A percentile compares a stretch with the other conserved stretches of the same genome.
These are phyloP conservation scores for Lepiota brunneoincarnata DNA, from an alignment of 768 basidiomycete species.

Conservation along the genomic window DNA sequence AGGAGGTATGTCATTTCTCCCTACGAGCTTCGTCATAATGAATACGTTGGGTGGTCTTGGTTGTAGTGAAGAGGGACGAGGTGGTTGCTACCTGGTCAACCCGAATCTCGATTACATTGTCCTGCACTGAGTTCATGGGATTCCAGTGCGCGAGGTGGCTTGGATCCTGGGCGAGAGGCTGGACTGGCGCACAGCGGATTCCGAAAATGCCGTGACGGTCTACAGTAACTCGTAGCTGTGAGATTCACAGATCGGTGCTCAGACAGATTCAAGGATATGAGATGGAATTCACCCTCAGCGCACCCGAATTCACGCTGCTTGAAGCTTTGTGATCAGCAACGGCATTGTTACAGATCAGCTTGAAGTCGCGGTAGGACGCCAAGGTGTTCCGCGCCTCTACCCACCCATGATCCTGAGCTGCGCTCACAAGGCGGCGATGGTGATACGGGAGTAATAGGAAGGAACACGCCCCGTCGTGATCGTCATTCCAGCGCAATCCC, in stretches of 20 bases:
- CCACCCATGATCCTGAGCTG: slow-evolving; percentile 55
- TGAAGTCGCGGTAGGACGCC: slow-evolving; percentile 39
- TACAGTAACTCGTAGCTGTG: slow-evolving; percentile 53
- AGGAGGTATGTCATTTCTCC: slow-evolving; percentile 45
- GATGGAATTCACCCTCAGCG: slow-evolving; percentile 29
- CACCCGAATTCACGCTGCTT: slow-evolving; percentile 17
- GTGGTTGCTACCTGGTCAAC: slow-evolving; percentile 56
- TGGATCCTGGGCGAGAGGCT: slow-evolving; percentile 37
- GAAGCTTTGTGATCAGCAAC: slow-evolving; percentile 28
- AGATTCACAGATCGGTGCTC: not conserved
- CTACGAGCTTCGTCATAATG: slow-evolving; percentile 63
- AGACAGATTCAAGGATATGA: slow-evolving; percentile 7
- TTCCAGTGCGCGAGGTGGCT: slow-evolving; percentile 32
- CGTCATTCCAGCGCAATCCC: slow-evolving; percentile 55
- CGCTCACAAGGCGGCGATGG: slow-evolving; percentile 53
- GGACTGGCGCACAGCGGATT: slow-evolving; percentile 3
- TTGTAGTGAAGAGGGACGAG: slow-evolving; percentile 54
- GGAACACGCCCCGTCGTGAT: slow-evolving; percentile 46
- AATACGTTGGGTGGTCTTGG: slow-evolving; percentile 68
- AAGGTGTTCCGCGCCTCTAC: slow-evolving; percentile 22
- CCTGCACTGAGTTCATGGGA: slow-evolving; percentile 23
- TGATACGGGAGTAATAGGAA: slow-evolving; percentile 66
- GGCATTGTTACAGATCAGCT: slow-evolving; percentile 41
- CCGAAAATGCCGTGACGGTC: slow-evolving; percentile 25
- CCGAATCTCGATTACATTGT: slow-evolving; percentile 38